Evolutionary conservation across 208 protist genomes (phyloP), one percentile per base, ranked within the genome.

Genomic region (Leishmania lainsoni): DNA sequence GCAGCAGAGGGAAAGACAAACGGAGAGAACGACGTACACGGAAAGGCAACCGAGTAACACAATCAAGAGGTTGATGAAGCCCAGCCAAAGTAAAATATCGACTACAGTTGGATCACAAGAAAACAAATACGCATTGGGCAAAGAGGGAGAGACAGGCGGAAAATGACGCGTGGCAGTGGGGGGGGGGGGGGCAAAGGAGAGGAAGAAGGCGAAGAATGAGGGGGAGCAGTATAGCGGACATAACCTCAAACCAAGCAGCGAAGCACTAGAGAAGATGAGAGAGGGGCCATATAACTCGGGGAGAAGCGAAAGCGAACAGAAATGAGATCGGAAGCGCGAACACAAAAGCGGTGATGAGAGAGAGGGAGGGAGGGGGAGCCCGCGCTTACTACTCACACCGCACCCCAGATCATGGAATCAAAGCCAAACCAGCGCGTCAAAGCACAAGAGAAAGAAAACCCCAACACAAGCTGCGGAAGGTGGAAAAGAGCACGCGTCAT

Each of bases 251-350:
- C 6, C 35, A 0, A 58, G 4, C 12, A 42, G 32, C 16, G 75
- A 68, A 78, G 54, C 12, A 59, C 20, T 1, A 78, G 58, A 78
- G 49, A 71, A 78, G 58, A 78, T 4, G 32, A 54, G 22, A 22
- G 32, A 10, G 29, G 35, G 29, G 42, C 42, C 42, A 45, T 3
- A 45, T 45, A 3, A 45, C 42, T 45, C 42, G n/a, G 26, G 42
- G 45, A 10, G 45, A 3, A 54, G 71, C 8, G 71, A 9, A 3
- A 54, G 9, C 17, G 42, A 16, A 75, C 12, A 71, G 39, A 71
- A 72, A 72, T 49, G 29, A 72, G 16, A 77, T 17, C 22, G 17
- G 54, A 71, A 52, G 68, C 35, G 59, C 45, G 32, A 78, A 69
- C 49, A 72, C 16, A 72, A 72, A 72, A 72, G 45, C 5, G 26